Evolutionary conservation across 176 grass and related monocot genomes (phyloP).

Genomic region (Paspalum vaginatum): DNA sequence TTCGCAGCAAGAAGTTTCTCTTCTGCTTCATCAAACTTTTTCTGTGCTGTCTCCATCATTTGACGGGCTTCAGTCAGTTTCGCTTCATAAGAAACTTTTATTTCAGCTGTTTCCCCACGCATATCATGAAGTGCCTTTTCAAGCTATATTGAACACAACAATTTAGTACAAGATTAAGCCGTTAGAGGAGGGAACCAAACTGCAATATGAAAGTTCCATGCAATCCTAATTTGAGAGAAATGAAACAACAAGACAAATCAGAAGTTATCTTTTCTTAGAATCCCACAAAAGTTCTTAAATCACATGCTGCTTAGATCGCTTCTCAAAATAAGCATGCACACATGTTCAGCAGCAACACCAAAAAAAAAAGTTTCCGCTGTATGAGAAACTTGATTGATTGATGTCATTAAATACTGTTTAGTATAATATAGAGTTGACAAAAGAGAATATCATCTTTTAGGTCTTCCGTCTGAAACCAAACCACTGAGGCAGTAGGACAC

Average conservation of each 20-base stretch:
- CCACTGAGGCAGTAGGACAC: not conserved
- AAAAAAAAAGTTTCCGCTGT: not conserved
- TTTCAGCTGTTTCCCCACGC: slow-evolving; percentile 73
- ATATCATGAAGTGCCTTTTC: slow-evolving; percentile 89
- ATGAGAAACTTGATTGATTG: not conserved
- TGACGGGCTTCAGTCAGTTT: slow-evolving; percentile 62
- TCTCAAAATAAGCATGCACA: not conserved
- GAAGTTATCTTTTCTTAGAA: not conserved
- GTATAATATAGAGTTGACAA: not conserved
- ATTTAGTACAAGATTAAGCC: slow-evolving; percentile 36
- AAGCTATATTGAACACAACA: slow-evolving; percentile 61
- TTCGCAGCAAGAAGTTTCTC: slow-evolving; percentile 67
- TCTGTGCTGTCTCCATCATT: slow-evolving; percentile 68
- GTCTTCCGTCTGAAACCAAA: not conserved
- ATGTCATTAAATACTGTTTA: not conserved
- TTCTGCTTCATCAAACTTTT: slow-evolving; percentile 79
- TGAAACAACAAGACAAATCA: not conserved
- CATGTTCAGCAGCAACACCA: not conserved
- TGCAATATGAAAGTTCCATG: not conserved
- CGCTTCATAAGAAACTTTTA: slow-evolving; percentile 76
- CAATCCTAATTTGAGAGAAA: not conserved
- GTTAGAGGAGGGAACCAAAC: not conserved
- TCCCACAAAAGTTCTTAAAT: not conserved
- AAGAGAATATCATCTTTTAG: not conserved
- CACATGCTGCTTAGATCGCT: not conserved